Evolutionary conservation across 495 filamentous ascomycete species (phyloP).

Genomic region (Immersiella caudata): DNA sequence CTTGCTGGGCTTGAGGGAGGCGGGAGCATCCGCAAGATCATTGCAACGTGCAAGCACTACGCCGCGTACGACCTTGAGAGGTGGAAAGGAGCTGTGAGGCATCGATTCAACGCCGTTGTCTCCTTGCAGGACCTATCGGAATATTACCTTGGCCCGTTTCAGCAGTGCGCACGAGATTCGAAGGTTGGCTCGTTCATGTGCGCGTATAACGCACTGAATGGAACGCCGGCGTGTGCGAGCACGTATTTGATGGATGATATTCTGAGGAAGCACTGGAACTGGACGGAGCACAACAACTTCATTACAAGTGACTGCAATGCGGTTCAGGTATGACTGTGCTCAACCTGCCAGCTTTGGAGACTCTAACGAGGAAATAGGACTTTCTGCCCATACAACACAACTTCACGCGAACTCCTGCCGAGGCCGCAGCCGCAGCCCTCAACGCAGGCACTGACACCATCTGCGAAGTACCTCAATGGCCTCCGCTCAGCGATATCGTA

Average conservation of each 20-base stretch:
- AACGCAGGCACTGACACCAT: slow-evolving; percentile 43
- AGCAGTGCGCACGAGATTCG: slow-evolving; percentile 46
- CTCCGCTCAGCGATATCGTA: slow-evolving; percentile 32
- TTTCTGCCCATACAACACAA: slow-evolving; percentile 38
- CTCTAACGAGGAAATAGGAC: slow-evolving; percentile 9
- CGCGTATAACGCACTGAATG: slow-evolving; percentile 50
- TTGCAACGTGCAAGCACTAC: slow-evolving; percentile 67
- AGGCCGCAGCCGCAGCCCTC: slow-evolving; percentile 41
- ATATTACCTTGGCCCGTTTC: slow-evolving; percentile 52
- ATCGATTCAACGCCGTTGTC: slow-evolving; percentile 42
- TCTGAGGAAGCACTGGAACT: slow-evolving; percentile 50
- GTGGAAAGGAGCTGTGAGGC: slow-evolving; percentile 37
- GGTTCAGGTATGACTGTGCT: slow-evolving; percentile 21
- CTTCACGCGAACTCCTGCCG: slow-evolving; percentile 36
- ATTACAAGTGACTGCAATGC: slow-evolving; percentile 50
- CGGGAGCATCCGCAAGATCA: slow-evolving; percentile 48
- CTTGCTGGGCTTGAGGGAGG: slow-evolving; percentile 63
- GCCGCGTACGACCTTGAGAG: slow-evolving; percentile 67
- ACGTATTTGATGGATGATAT: slow-evolving; percentile 44
- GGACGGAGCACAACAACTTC: slow-evolving; percentile 44
- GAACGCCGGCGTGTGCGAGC: slow-evolving; percentile 47
- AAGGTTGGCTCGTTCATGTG: slow-evolving; percentile 52
- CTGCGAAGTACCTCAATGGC: slow-evolving; percentile 35
- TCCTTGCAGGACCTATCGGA: slow-evolving; percentile 46
- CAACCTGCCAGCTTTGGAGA: background rate